Evolutionary conservation across 2,329 filamentous ascomycete genomes (phyloP).

Genomic region (Ramichloridium luteum): DNA sequence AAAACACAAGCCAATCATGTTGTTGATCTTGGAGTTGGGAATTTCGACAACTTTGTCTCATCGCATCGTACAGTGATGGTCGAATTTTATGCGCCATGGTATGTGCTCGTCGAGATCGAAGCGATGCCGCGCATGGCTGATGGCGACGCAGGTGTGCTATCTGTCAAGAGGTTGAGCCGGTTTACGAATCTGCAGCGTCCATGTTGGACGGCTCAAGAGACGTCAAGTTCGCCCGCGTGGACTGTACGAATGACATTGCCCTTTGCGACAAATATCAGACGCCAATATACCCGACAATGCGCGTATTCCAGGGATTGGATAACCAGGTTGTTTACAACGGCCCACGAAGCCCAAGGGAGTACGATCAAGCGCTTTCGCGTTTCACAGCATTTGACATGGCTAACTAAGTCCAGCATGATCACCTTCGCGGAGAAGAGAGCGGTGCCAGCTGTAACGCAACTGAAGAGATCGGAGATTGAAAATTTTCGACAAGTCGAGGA

Average conservation of each 20-base stretch:
- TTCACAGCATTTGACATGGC: too few species aligned
- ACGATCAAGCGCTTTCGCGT: too few species aligned
- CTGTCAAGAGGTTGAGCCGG: not conserved
- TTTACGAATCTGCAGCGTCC: not conserved
- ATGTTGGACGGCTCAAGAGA: not conserved
- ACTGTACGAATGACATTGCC: not conserved
- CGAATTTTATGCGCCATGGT: slow-evolving; percentile 1
- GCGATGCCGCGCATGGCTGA: too few species aligned
- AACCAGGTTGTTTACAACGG: not conserved
- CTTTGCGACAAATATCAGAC: not conserved
- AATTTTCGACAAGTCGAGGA: not conserved
- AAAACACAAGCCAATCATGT: too few species aligned
- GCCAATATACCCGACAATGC: not conserved
- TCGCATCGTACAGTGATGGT: not conserved
- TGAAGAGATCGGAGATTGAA: not conserved
- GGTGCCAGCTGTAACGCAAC: not conserved
- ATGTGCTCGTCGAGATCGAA: too few species aligned
- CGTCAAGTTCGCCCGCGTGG: not conserved
- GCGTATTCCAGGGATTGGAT: not conserved
- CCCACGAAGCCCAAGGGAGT: not conserved
- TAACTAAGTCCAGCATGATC: too few species aligned
- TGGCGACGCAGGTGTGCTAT: not conserved
- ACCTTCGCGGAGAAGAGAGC: not conserved
- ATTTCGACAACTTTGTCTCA: not conserved
- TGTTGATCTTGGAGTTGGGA: not conserved